Evolutionary conservation across 352 stramenopile species (phyloP).

Genomic region (Phytophthora meadii): DNA sequence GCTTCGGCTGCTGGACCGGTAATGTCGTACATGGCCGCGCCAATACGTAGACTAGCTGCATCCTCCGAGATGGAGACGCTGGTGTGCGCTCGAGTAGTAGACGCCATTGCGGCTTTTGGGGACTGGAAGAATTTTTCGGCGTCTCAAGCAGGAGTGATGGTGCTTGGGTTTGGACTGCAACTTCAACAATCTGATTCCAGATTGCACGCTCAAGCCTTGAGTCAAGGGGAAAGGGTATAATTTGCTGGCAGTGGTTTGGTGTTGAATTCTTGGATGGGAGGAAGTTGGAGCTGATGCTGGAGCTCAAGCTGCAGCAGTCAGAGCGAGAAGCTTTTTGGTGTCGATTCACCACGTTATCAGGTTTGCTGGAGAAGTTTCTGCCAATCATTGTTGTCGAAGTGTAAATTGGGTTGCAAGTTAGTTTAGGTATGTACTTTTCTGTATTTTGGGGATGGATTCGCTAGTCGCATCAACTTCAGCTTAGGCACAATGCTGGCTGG

Average conservation of each 20-base stretch:
- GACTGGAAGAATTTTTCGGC: slow-evolving; percentile 1
- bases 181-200: slow-evolving; percentile 31
- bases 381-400: neutral
- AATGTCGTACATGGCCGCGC: slow-evolving; percentile 86
- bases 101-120: slow-evolving; percentile 6
- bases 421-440: neutral
- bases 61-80: slow-evolving; percentile 21
- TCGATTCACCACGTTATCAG: slow-evolving; percentile 1
- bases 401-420: neutral
- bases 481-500: neutral
- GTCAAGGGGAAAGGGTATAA: too few relatives aligned
- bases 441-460: neutral
- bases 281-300: neutral
- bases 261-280: neutral
- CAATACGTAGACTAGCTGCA: slow-evolving; percentile 51
- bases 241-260: neutral
- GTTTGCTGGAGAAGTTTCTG: neutral
- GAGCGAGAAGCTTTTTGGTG: neutral
- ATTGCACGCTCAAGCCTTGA: neutral
- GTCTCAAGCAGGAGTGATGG: slow-evolving; percentile 21
- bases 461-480: slow-evolving; percentile 14
- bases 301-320: neutral
- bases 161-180: slow-evolving; percentile 14
- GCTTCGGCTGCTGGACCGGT: slow-evolving; percentile 83
- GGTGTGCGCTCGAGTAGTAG: slow-evolving; percentile 9